A percentile compares a stretch with the other conserved stretches of the same genome.
phyloP scores from a whole-genome alignment of 495 filamentous ascomycete species.

The Penicillium nucicola region DNA sequence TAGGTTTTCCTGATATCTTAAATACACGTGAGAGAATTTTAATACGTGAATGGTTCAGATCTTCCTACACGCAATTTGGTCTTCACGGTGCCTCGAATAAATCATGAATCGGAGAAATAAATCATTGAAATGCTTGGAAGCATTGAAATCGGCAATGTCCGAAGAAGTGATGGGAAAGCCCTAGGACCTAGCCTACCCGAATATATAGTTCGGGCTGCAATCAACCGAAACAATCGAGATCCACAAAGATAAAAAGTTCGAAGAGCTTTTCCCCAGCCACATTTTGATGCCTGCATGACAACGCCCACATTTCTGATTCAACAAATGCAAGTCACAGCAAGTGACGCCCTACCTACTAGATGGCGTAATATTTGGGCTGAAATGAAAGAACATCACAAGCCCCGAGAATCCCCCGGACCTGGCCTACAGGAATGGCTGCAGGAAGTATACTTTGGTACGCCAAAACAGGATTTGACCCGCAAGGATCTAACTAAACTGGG shows the following conservation, averaged over 20 bases:
- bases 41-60: constrained; percentile 21
- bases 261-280: constrained; percentile 37
- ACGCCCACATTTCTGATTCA: constrained; percentile 26
- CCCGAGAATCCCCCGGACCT: constrained; percentile 13
- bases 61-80: constrained; percentile 48
- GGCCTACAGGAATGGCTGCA: constrained; percentile 35
- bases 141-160: constrained; percentile 32
- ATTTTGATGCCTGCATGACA: constrained; percentile 33
- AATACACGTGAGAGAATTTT: constrained; percentile 10
- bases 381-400: constrained; percentile 9
- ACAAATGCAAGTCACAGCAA: constrained; percentile 34
- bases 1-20: constrained; percentile 13
- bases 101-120: constrained; percentile 19
- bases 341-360: constrained; percentile 28
- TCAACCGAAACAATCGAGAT: too few relatives aligned
- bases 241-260: constrained; percentile 23
- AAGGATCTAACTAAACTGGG: constrained; percentile 31
- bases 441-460: constrained; percentile 30
- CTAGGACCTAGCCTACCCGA: constrained; percentile 28
- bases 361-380: constrained; percentile 25
- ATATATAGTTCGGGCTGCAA: constrained; percentile 35
- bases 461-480: constrained; percentile 21
- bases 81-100: constrained; percentile 28
- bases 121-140: constrained; percentile 33
- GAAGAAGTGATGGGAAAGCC: constrained; percentile 29